Base-by-base conservation (phyloP, 345 rosid genomes). In the Aquilaria sinensis region DNA sequence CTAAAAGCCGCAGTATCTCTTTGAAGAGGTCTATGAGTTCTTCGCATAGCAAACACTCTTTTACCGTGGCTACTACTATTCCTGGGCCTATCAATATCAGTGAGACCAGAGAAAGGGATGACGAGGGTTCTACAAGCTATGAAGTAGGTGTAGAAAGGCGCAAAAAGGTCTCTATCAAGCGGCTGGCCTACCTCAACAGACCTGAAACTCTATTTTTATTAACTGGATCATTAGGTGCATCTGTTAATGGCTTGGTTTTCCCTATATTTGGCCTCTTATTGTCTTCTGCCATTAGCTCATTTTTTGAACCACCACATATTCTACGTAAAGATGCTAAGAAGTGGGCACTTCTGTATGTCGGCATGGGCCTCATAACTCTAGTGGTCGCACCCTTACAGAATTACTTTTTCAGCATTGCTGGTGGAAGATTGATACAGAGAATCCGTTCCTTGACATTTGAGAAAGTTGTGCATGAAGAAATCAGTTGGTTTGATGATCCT, bases 401-500 rank as follows among this genome's bases (percentile, higher is more conserved):
- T 75, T 92, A 72, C 70, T 71, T 87, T 41, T 92, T 85, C 15
- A 95, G 92, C 33, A 29, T 89, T 31, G 98, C 96, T 3, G 98
- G 98, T 9, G 87, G 96, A n/a, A 85, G 76, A 52, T 58, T 92
- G 74, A 82, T 92, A 9, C 71, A 75, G 71, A 74, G 96, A 60
- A 87, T 89, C 41, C 77, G 98, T 13, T 70, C 83, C 13, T 56
- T 80, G 81, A 78, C 85, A 1, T 92, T 92, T 65, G 82, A 83
- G 70, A 87, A 84, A 70, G 85, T 89, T 29, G 96, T 85, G 48
- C 88, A 85, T 74, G 96, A 89, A 68, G 83, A 89, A 53, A 89
- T 92, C 57, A 77, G 89, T 69, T 92, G 95, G 92, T 92, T 92
- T 16, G 98, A 92, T 57, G 90, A 85, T 64, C 75, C 90, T 53